Percentiles rank a stretch among this genome's conserved stretches.
Conservation (phyloP, 768 basidiomycete species). For the Tephrocybe rancida region DNA sequence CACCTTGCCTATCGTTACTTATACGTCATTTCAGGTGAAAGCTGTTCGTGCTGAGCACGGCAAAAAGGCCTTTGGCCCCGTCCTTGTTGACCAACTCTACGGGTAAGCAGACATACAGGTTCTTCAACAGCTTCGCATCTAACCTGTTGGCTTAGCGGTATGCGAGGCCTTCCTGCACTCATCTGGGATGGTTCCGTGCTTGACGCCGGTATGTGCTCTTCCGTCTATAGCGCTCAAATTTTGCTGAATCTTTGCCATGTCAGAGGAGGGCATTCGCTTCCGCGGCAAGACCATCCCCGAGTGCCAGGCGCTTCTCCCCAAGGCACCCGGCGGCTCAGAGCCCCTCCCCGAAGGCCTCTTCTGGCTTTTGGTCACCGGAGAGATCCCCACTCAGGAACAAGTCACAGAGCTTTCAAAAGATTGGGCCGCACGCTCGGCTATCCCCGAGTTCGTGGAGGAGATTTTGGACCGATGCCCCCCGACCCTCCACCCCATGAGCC, state of each 20-base stretch:
- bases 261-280: constrained; percentile 98
- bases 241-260: constrained; percentile 9
- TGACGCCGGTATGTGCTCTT: constrained; percentile 68
- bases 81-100: constrained; percentile 88
- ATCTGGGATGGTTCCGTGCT: constrained; percentile 99
- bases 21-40: constrained; percentile 60
- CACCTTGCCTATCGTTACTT: constrained; percentile 7
- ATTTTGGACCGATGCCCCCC: constrained; percentile 91
- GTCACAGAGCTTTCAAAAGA: constrained; percentile 85
- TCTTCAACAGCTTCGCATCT: constrained; percentile 1
- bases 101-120: constrained; percentile 49
- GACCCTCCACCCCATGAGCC: constrained; percentile 98
- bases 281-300: constrained; percentile 95
- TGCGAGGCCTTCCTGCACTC: constrained; percentile 89
- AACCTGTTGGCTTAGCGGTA: constrained; percentile 53
- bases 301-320: constrained; percentile 83
- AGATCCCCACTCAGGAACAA: constrained; percentile 91
- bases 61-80: constrained; percentile 91
- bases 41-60: constrained; percentile 85
- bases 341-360: constrained; percentile 94
- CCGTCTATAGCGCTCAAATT: constrained; percentile 1
- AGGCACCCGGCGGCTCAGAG: constrained; percentile 85
- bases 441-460: constrained; percentile 96
- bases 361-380: constrained; percentile 95
- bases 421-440: constrained; percentile 90